phyloP scores from a whole-genome alignment of 306 rosid genomes.

The Lotus japonicus region DNA sequence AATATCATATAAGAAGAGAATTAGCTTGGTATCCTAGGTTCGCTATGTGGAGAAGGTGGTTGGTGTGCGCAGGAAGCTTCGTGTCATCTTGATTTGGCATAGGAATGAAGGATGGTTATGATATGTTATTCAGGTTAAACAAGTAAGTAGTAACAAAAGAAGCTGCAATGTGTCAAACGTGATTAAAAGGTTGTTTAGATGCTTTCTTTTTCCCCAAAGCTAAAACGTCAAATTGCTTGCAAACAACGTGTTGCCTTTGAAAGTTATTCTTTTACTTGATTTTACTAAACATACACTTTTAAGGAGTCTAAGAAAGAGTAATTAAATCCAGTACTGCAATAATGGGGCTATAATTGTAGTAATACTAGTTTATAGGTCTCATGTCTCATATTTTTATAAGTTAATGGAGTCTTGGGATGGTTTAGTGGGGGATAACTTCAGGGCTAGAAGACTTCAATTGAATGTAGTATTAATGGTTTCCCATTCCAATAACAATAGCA shows the following conservation, averaged over 20 bases:
- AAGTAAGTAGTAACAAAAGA: not conserved
- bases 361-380: constrained; percentile 10
- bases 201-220: not conserved
- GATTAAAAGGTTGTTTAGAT: not conserved
- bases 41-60: too few species aligned
- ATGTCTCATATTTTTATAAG: not conserved
- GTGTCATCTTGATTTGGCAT: not conserved
- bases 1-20: too few species aligned
- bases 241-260: constrained; percentile 14
- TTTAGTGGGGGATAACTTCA: constrained; percentile 2
- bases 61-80: not conserved
- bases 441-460: not conserved
- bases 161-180: constrained; percentile 19
- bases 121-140: not conserved
- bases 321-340: not conserved
- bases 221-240: constrained; percentile 18
- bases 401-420: not conserved
- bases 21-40: too few species aligned
- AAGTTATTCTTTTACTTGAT: not conserved
- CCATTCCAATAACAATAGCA: not conserved
- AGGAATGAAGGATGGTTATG: not conserved
- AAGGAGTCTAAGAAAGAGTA: not conserved
- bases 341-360: not conserved
- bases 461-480: not conserved
- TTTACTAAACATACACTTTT: not conserved